Evolutionary conservation across 176 grass and related monocot species (phyloP).

Genomic region (Carex scoparia): DNA sequence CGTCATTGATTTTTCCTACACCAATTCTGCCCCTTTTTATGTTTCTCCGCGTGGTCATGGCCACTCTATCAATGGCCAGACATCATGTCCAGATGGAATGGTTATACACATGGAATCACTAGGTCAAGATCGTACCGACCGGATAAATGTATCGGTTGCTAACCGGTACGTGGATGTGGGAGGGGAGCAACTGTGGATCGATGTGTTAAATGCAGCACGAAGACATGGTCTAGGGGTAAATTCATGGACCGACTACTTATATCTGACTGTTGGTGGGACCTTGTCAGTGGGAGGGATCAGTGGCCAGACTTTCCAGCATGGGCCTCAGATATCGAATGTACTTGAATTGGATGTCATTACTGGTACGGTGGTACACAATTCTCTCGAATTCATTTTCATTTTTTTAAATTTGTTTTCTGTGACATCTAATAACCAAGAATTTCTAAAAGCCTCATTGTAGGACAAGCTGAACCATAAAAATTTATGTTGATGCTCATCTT

Average conservation of each 20-base stretch:
- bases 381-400: background rate
- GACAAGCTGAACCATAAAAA: background rate
- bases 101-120: conserved; percentile 68
- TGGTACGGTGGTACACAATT: conserved; percentile 33
- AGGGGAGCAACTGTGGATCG: conserved; percentile 83
- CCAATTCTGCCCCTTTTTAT: conserved; percentile 28
- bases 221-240: conserved; percentile 46
- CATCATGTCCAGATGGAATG: conserved; percentile 44
- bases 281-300: conserved; percentile 86
- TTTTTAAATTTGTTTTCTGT: background rate
- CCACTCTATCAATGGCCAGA: conserved; percentile 76
- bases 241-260: conserved; percentile 83
- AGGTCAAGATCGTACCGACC: background rate
- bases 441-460: background rate
- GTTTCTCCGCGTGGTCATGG: conserved; percentile 69
- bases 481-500: background rate
- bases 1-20: conserved; percentile 41
- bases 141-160: conserved; percentile 56
- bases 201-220: conserved; percentile 50
- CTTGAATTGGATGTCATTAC: conserved; percentile 87
- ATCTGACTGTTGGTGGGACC: conserved; percentile 87
- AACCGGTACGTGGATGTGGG: conserved; percentile 67
- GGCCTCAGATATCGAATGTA: conserved; percentile 83
- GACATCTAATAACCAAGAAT: background rate
- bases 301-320: conserved; percentile 66